Percentiles rank a stretch among this genome's conserved stretches.
Conservation (phyloP, 2,329 filamentous ascomycete genomes). For the Thielaviopsis ethacetica region DNA sequence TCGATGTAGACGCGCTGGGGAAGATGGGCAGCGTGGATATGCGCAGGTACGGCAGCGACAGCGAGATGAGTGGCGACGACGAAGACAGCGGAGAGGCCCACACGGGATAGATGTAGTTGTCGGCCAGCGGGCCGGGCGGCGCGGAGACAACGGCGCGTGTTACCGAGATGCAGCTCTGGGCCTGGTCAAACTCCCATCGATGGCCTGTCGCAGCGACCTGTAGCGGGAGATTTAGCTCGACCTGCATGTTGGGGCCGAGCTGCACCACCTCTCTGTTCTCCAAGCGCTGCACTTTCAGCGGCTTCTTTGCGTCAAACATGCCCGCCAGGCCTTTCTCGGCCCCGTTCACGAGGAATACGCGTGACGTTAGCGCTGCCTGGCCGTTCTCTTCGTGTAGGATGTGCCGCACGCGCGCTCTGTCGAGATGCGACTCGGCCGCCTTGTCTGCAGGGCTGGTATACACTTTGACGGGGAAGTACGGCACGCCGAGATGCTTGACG, state of each 20-base stretch:
- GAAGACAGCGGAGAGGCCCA: not conserved
- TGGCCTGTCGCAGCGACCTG: not conserved
- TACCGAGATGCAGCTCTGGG: not conserved
- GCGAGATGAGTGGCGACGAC: not conserved
- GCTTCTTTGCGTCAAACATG: not conserved
- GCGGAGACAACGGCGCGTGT: not conserved
- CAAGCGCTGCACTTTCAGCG: not conserved
- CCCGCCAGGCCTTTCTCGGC: not conserved
- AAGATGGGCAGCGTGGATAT: not conserved
- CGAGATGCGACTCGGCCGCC: not conserved
- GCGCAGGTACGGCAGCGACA: not conserved
- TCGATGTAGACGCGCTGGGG: not conserved
- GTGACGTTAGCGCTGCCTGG: not conserved
- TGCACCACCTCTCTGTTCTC: not conserved
- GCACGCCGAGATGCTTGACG: not conserved
- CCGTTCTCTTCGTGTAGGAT: not conserved
- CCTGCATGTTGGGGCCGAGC: not conserved
- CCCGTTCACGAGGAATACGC: not conserved
- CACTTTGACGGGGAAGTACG: not conserved
- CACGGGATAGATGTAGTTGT: not conserved
- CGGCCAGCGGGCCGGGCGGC: not conserved
- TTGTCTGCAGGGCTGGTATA: not conserved
- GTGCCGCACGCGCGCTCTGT: no score
- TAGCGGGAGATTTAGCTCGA: not conserved
- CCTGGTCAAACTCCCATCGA: not conserved